A percentile compares a stretch with the other conserved stretches of the same genome.
phyloP scores from a whole-genome alignment of 108 stramenopile genomes.

The Skeletonema grethae region DNA sequence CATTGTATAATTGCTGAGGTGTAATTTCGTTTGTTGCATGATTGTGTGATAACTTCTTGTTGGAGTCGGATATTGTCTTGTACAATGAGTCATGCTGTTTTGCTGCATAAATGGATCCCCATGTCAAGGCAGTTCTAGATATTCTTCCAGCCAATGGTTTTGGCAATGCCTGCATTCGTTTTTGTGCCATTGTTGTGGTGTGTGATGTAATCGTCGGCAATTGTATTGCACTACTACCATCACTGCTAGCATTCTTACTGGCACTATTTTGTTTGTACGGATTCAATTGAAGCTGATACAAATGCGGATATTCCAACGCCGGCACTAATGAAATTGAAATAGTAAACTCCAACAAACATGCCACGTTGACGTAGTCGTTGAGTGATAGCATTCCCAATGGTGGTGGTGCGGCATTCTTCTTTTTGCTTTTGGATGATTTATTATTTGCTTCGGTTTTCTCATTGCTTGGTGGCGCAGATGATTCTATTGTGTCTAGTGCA shows the following conservation, averaged over 20 bases:
- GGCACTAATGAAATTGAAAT: slow-evolving; percentile 69
- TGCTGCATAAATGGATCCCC: slow-evolving; percentile 45
- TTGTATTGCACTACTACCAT: neutral
- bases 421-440: neutral
- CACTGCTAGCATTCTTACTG: neutral
- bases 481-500: slow-evolving; percentile 33
- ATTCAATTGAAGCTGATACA: slow-evolving; percentile 29
- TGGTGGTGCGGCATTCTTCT: slow-evolving; percentile 54
- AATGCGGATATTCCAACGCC: slow-evolving; percentile 42
- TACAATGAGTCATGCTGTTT: neutral
- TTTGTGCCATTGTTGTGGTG: slow-evolving; percentile 24
- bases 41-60: neutral
- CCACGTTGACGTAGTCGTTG: slow-evolving; percentile 84
- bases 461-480: neutral
- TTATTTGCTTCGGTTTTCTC: neutral
- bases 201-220: slow-evolving; percentile 15
- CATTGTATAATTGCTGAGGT: slow-evolving; percentile 13
- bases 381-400: slow-evolving; percentile 80
- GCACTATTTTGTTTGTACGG: neutral
- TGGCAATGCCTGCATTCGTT: slow-evolving; percentile 46
- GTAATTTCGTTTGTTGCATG: neutral
- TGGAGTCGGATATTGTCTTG: neutral
- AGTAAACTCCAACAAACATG: slow-evolving; percentile 71
- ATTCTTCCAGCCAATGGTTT: slow-evolving; percentile 79
- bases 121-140: slow-evolving; percentile 45